These are phyloP conservation scores for Hypoxylon intermedium DNA, from an alignment of 495 filamentous ascomycete species.

Conservation along the genomic window DNA sequence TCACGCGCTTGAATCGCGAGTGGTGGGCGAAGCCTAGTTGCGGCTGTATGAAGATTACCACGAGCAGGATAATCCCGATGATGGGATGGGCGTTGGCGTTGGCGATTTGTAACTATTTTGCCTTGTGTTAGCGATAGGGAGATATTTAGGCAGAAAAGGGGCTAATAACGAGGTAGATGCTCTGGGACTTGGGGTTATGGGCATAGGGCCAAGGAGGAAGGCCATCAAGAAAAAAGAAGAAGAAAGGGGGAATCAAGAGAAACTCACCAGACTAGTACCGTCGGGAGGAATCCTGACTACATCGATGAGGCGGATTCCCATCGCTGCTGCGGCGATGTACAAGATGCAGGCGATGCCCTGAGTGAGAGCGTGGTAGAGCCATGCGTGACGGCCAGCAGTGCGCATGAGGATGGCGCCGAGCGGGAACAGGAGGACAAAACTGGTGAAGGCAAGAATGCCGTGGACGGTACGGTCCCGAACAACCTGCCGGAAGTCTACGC, in stretches of 20 bases:
- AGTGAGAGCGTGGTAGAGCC: constrained; percentile 58
- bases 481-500: constrained; percentile 37
- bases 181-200: background rate
- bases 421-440: constrained; percentile 62
- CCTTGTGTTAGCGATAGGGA: background rate
- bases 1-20: constrained; percentile 54
- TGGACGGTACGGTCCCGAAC: constrained; percentile 44
- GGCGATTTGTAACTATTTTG: constrained; percentile 35
- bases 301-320: constrained; percentile 63
- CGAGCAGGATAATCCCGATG: constrained; percentile 67
- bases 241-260: too few relatives aligned
- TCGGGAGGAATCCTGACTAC: constrained; percentile 37
- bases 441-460: constrained; percentile 50
- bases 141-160: background rate
- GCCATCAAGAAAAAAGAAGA: background rate
- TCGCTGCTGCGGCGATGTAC: constrained; percentile 60
- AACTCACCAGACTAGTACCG: constrained; percentile 41
- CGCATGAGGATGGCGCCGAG: constrained; percentile 62
- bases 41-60: constrained; percentile 64
- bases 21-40: constrained; percentile 70
- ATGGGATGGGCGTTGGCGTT: constrained; percentile 52
- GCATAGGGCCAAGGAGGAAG: background rate
- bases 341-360: constrained; percentile 62
- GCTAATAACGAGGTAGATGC: background rate
- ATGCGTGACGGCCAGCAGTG: constrained; percentile 43